These are phyloP conservation scores for Amniculicola lignicola DNA, from an alignment of 495 filamentous ascomycete genomes.

Conservation along the genomic window DNA sequence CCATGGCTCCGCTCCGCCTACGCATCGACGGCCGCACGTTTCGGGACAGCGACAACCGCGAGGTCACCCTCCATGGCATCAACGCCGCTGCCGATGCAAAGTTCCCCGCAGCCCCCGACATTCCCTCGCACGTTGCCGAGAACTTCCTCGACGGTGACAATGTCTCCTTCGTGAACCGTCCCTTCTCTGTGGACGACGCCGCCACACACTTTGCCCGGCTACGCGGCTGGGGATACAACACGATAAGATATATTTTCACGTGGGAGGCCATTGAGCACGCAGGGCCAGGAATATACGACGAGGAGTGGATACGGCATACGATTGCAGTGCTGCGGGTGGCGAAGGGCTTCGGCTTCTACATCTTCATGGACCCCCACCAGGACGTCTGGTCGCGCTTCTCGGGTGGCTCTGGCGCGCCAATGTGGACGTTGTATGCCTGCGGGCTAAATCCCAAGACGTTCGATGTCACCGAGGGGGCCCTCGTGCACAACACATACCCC, in stretches of 20 bases:
- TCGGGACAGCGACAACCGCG: constrained; percentile 63
- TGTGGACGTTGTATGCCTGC: constrained; percentile 96
- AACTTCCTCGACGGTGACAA: constrained; percentile 90
- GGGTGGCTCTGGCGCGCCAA: constrained; percentile 90
- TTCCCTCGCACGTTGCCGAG: constrained; percentile 73
- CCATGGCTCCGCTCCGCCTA: constrained; percentile 50
- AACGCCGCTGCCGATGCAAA: constrained; percentile 69
- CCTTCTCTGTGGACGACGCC: constrained; percentile 78
- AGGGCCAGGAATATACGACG: constrained; percentile 91
- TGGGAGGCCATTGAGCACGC: constrained; percentile 98
- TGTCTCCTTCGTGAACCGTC: constrained; percentile 83
- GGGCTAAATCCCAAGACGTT: constrained; percentile 85
- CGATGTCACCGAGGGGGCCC: constrained; percentile 80
- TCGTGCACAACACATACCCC: constrained; percentile 94
- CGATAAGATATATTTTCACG: constrained; percentile 92
- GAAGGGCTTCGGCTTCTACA: constrained; percentile 86
- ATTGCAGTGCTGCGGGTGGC: constrained; percentile 78
- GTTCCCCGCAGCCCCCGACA: constrained; percentile 69
- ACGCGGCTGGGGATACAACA: constrained; percentile 88
- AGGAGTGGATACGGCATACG: constrained; percentile 89
- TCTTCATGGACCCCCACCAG: constrained; percentile 98
- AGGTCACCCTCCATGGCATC: constrained; percentile 67
- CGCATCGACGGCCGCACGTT: constrained; percentile 81
- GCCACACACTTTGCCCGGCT: constrained; percentile 84
- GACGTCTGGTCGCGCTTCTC: constrained; percentile 96